Evolutionary conservation across 768 basidiomycete species (phyloP), one percentile per base, ranked within the genome.

Genomic region (Pulveroboletus sp.): DNA sequence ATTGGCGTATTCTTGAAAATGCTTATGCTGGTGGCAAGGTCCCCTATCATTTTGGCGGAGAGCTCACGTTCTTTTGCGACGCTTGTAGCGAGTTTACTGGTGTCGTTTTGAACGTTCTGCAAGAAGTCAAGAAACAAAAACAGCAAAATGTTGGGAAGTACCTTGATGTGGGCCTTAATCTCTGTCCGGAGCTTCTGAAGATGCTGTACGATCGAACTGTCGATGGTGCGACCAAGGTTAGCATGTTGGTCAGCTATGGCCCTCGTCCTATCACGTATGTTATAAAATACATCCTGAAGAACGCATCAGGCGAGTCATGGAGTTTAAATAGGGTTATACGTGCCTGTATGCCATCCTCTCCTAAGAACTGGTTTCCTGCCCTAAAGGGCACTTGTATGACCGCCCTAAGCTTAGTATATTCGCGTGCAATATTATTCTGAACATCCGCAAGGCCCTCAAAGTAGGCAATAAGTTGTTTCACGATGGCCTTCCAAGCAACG

Each of bases 311-410:
- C 9, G n/a, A 39, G 34, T 21, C 13, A 24, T 12, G 3, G 10
- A 12, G 11, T n/a, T n/a, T 39, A 33, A 37, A 44, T 19, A 32
- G 46, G 38, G 40, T 9, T 49, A 27, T 56, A 47, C 75, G 29
- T 50, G 80, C 85, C 79, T 94, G 92, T 41, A 99, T 73, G 40
- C 97, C 95, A 12, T 90, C 91, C 67, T 98, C 94, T n/a, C 97
- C 97, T 5, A 99, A 76, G 65, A 99, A 99, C 73, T 98, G 95
- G 70, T 97, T 95, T 7, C 94, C 94, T 3, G 90, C 81, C 31
- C 87, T 76, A 74, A 99, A 98, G 0, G 97, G 97, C 0, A 98
- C 95, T 67, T 99, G 95, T 51, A 99, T 95, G 52, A 98, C 91
- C 2, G 86, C 92, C 10, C 90, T 89, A 37, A 99, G 83, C 67